Percentiles rank a stretch among this genome's conserved stretches.
phyloP scores from a whole-genome alignment of 2,329 filamentous ascomycete genomes.

The Colletotrichum caudatum region DNA sequence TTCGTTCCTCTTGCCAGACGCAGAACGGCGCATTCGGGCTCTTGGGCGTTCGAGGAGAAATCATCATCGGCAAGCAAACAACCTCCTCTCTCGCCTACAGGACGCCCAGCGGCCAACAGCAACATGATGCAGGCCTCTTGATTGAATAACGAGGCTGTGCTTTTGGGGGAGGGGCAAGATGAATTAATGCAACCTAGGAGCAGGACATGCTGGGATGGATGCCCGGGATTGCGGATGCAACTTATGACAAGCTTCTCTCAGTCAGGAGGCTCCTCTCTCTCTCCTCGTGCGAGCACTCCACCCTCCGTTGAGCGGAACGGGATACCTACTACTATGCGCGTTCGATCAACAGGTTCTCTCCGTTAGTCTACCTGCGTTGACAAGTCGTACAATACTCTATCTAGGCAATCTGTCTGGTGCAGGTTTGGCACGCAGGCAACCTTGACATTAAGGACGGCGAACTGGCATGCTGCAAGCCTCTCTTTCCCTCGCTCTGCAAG shows the following conservation, averaged over 20 bases:
- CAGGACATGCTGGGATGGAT: conserved; percentile 17
- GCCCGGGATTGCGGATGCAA: conserved; percentile 18
- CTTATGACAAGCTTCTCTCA: conserved; percentile 40
- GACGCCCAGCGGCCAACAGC: conserved; percentile 8
- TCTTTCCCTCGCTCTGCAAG: conserved; percentile 12
- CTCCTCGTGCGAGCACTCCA: not conserved
- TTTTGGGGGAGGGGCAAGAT: not conserved
- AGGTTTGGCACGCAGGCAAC: conserved; percentile 4
- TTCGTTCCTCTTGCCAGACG: not conserved
- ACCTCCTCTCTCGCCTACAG: conserved; percentile 9
- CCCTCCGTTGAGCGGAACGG: conserved; percentile 10
- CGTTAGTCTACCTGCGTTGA: not conserved
- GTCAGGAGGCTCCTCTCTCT: conserved; percentile 21
- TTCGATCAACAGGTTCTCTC: not conserved
- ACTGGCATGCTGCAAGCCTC: conserved; percentile 30
- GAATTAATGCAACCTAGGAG: conserved; percentile 12
- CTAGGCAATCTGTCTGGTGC: not conserved
- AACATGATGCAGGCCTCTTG: conserved; percentile 7
- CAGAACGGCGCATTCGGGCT: conserved; percentile 3
- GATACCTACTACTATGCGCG: conserved; percentile 11
- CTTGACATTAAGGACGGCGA: conserved; percentile 15
- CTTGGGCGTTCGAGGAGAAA: not conserved
- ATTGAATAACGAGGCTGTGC: conserved; percentile 39
- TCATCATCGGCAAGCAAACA: conserved; percentile 2
- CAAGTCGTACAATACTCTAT: not conserved